Base-by-base conservation (phyloP, 2,329 filamentous ascomycete genomes). In the Orbilia blumenaviensis region DNA sequence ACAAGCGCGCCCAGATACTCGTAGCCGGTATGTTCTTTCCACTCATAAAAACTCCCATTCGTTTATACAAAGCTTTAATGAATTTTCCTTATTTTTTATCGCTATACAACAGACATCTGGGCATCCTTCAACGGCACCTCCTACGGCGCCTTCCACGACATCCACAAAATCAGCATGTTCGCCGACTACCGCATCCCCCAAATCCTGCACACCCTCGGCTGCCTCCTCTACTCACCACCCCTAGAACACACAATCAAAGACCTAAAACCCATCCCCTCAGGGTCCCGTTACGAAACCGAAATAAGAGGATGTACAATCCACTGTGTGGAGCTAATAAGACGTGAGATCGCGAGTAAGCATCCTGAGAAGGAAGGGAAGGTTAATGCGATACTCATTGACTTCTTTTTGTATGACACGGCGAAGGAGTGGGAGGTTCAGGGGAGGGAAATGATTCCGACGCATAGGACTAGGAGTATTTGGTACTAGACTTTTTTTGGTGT, bases 101-200 rank as follows among this genome's bases (percentile, higher is more conserved):
- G 32, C 8, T 3, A 8, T n/a, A n/a, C n/a, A 42, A 36, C 27
- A 80, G 95, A 99, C 82, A 82, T 98, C 0, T 99, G 96, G 96
- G 96, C 95, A 3, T 96, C 93, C 78, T 98, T 98, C 82, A 89
- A 94, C 63, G 93, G 93, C 50, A 86, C 90, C 79, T 86, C 88
- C 25, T 94, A 90, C 80, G 96, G 95, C 32, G 85, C 87, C 27
- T 99, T 99, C 83, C 82, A 89, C 69, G 95, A 99, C 81, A 97
- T 99, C 80, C 91, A 95, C 84, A 93, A 93, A 82, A 91, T 99
- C 80, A 99, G 95, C 76, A 98, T 98, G 90, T 99, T 99, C 85
- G 94, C 95, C 81, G 95, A 99, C 84, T 99, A 99, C 82, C 91
- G 95, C 46, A 91, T 99, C 64, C 96, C 96, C 12, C 95, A 99